Evolutionary conservation across 2,329 filamentous ascomycete genomes (phyloP), one percentile per base, ranked within the genome.

Genomic region (Paecilomyces formosus): DNA sequence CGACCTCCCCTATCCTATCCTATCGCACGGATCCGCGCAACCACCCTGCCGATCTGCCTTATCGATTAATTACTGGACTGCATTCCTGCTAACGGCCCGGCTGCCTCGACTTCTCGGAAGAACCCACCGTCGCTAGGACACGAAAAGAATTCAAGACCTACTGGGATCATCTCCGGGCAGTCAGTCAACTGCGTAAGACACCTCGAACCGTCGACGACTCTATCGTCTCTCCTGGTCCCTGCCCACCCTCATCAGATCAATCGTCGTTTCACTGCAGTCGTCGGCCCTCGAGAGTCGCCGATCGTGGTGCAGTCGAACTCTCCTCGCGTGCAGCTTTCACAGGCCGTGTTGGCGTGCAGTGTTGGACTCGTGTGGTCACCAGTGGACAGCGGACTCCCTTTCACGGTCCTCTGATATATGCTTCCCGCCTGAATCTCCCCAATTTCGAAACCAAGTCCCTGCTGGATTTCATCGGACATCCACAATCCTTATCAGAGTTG

Each of bases 401-500:
- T 24, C 18, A 18, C 21, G 22, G 18, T 28, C 50, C 26, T 52
- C 50, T 13, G 24, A 33, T 28, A 33, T 31, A 55, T 55, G 35
- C 22, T 49, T 49, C 35, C 18, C 24, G 31, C 35, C n/a, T 28
- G 31, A 51, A 54, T n/a, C 31, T 50, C 50, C n/a, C 39, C 39
- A 9, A 50, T 53, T 55, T 57, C 55, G 26, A 31, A 22, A 55
- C n/a, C 51, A 35, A 56, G 54, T 53, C 49, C 57, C 18, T 50
- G 35, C 33, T 56, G 53, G 54, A 54, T 26, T 28, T 55, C 57
- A 35, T 54, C 54, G 7, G 50, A 30, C 35, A 31, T 31, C 55
- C 55, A 52, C 45, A 15, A 31, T 49, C 53, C 56, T 58, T 57
- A 51, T 57, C 49, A 57, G 21, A 33, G 15, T 54, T 53, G 56